Evolutionary conservation across 2,329 filamentous ascomycete genomes (phyloP).

Genomic region (Diplodia scrobiculata): DNA sequence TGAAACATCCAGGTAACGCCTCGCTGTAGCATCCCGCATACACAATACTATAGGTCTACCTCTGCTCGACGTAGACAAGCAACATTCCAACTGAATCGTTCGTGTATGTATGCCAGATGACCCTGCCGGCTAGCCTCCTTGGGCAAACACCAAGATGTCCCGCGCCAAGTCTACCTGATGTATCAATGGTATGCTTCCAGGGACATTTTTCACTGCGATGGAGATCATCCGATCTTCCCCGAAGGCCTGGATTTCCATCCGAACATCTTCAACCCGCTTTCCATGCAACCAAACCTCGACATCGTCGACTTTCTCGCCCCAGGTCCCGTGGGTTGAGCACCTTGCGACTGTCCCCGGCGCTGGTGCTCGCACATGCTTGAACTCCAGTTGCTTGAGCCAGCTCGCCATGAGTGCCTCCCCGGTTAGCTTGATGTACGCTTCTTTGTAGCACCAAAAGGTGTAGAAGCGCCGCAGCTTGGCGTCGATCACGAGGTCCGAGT

Average conservation of each 20-base stretch:
- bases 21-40: no score
- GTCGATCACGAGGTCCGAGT: slow-evolving; percentile 56
- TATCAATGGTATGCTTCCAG: slow-evolving; percentile 13
- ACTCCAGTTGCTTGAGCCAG: slow-evolving; percentile 72
- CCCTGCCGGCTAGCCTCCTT: not conserved
- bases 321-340: slow-evolving; percentile 49
- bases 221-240: slow-evolving; percentile 62
- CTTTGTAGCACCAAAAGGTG: slow-evolving; percentile 75
- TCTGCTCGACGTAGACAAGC: no score
- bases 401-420: slow-evolving; percentile 73
- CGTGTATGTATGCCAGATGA: no score
- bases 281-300: slow-evolving; percentile 56
- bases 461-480: slow-evolving; percentile 71
- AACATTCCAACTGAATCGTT: no score
- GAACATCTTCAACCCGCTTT: slow-evolving; percentile 53
- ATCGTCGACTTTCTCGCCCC: slow-evolving; percentile 52
- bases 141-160: slow-evolving; percentile 4
- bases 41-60: no score
- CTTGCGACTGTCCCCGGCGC: slow-evolving; percentile 46
- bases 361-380: slow-evolving; percentile 64
- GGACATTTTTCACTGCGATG: slow-evolving; percentile 48
- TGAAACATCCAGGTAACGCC: no score
- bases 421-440: slow-evolving; percentile 81
- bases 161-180: not conserved
- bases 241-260: slow-evolving; percentile 61